phyloP scores from a whole-genome alignment of 805 yeast genomes.

The Ogataea glucozyma region DNA sequence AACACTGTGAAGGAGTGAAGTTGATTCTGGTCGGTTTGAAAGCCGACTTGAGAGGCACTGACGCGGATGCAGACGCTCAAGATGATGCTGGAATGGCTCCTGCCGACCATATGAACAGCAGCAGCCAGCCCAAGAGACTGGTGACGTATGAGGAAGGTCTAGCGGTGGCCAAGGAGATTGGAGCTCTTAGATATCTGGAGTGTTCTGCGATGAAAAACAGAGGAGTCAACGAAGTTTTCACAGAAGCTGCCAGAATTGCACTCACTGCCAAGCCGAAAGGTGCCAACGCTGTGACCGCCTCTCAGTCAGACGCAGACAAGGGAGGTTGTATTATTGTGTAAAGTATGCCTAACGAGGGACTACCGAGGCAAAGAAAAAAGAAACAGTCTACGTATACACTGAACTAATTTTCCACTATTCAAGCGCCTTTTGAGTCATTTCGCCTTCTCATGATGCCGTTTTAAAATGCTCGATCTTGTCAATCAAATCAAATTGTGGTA shows the following conservation, averaged over 20 bases:
- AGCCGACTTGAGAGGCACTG: constrained; percentile 82
- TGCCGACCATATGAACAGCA: constrained; percentile 23
- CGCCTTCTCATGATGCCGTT: too few relatives aligned
- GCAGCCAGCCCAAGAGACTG: constrained; percentile 44
- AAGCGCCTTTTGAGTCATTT: not conserved
- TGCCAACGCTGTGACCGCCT: constrained; percentile 48
- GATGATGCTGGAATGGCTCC: constrained; percentile 29
- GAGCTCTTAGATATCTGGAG: constrained; percentile 92
- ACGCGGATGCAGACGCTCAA: constrained; percentile 36
- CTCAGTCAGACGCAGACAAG: constrained; percentile 13
- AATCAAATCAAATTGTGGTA: too few relatives aligned
- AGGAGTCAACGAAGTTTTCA: constrained; percentile 98
- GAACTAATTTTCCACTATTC: not conserved
- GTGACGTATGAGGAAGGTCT: constrained; percentile 93
- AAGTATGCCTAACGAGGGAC: not conserved
- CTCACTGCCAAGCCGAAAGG: constrained; percentile 86
- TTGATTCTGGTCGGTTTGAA: constrained; percentile 90
- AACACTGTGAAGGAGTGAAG: constrained; percentile 95
- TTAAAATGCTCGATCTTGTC: too few relatives aligned
- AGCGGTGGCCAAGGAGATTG: constrained; percentile 86
- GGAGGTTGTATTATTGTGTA: constrained; percentile 31
- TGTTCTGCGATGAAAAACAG: constrained; percentile 95
- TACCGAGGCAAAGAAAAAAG: not conserved
- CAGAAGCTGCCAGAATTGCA: constrained; percentile 98
- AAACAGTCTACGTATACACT: not conserved